Conservation (phyloP, 2,329 filamentous ascomycete species). For the Aureobasidium sp. region DNA sequence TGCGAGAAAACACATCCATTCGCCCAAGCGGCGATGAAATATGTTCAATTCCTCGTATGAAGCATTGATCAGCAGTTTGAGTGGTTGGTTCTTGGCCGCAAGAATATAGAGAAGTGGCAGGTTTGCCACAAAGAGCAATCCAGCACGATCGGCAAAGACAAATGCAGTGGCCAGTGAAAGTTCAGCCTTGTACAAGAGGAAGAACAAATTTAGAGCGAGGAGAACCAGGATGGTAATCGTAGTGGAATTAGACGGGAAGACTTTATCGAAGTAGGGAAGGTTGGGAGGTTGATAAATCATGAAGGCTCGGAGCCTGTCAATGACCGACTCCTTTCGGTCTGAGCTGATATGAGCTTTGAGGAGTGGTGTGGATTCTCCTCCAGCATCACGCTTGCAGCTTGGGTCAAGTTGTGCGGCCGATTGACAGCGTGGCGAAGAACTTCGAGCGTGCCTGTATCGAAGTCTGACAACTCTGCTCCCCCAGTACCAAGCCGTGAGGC, state of each 20-base stretch:
- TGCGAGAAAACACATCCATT: slow-evolving; percentile 54
- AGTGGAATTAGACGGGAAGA: slow-evolving; percentile 51
- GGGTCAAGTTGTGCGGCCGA: not conserved
- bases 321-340: not conserved
- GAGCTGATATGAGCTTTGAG: slow-evolving; percentile 21
- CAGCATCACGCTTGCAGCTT: slow-evolving; percentile 9
- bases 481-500: slow-evolving; percentile 35
- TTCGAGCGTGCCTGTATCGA: slow-evolving; percentile 14
- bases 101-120: slow-evolving; percentile 54
- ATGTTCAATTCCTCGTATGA: slow-evolving; percentile 62
- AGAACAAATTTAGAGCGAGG: slow-evolving; percentile 51
- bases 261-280: slow-evolving; percentile 51
- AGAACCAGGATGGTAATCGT: slow-evolving; percentile 47
- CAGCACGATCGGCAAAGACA: slow-evolving; percentile 52
- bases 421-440: not conserved
- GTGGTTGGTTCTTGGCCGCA: slow-evolving; percentile 59
- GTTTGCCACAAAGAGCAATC: slow-evolving; percentile 47
- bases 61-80: slow-evolving; percentile 53
- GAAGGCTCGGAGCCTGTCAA: slow-evolving; percentile 18
- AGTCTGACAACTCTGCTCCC: slow-evolving; percentile 24
- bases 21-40: slow-evolving; percentile 57
- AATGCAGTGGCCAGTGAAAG: slow-evolving; percentile 46
- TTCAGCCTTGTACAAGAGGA: slow-evolving; percentile 48
- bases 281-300: slow-evolving; percentile 53
- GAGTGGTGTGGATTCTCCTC: slow-evolving; percentile 29